Evolutionary conservation across 179 eudicot genomes (phyloP), one percentile per base, ranked within the genome.

Genomic region (Beta macrorhiza): DNA sequence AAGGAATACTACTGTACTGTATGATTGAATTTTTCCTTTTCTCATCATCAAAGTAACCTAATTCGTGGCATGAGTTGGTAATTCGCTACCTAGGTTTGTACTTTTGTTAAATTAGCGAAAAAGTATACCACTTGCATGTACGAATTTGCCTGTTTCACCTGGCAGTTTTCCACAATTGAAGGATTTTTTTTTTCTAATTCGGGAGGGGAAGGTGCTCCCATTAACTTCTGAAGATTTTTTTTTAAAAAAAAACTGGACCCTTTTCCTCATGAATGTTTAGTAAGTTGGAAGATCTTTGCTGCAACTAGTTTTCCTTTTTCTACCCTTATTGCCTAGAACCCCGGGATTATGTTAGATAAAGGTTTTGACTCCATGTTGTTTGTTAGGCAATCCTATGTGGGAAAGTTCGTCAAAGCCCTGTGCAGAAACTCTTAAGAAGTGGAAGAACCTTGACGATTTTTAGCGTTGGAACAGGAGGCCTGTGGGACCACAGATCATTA

Each of bases 401-500:
- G 75, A 96, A 87, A 85, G 86, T 96, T 78, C 93, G 97, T 57
- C 96, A 94, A 90, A 85, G 90, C 57, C 99, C 99, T 67, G 85
- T 96, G 78, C 99, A 94, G 82, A 96, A 96, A 91, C 93, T 96
- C 56, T 80, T 96, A 87, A 88, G 99, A 85, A 94, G 90, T 82
- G 99, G 99, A 57, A 88, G 78, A 87, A 92, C 94, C 74, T 91
- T 96, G 81, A 94, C 99, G 17, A 90, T 92, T 78, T 94, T 96
- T 81, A 94, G 87, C 5, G 97, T 96, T 72, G 99, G 98, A 80
- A 96, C 99, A 15, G 99, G 99, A 79, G 99, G 99, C 79, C 87
- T 94, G 97, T 92, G 83, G 88, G 98, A 96, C 84, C 92, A 94
- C 82, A 93, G 99, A 87, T 78, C 52, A 56, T 4, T 82, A 7